These are phyloP conservation scores for Malus orientalis DNA, from an alignment of 306 rosid species.

Conservation along the genomic window DNA sequence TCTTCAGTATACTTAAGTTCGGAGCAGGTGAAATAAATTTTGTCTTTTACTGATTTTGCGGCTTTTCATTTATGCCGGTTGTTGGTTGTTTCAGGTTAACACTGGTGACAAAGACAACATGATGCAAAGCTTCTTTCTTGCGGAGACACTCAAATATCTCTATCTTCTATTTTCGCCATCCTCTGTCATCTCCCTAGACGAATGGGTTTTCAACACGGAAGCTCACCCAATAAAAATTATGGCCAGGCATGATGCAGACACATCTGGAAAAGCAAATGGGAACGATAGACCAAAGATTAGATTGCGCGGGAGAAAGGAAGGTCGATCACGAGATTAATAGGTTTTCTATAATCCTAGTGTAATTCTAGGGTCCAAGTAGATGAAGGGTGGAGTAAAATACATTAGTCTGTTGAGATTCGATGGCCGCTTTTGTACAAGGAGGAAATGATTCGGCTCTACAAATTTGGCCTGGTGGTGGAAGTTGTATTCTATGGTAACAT, in stretches of 20 bases:
- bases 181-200: conserved; percentile 77
- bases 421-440: not conserved
- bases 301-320: conserved; percentile 80
- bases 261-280: conserved; percentile 22
- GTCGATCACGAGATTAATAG: conserved; percentile 38
- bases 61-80: conserved; percentile 1
- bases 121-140: conserved; percentile 99
- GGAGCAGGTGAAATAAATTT: not conserved
- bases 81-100: conserved; percentile 56
- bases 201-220: conserved; percentile 98
- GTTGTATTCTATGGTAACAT: not conserved
- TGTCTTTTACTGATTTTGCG: not conserved
- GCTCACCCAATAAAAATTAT: conserved; percentile 87
- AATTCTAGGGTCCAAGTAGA: conserved; percentile 15
- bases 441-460: conserved; percentile 7
- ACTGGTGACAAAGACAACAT: conserved; percentile 83
- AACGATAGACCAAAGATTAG: conserved; percentile 31
- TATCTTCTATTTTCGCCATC: conserved; percentile 94
- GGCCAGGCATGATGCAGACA: conserved; percentile 32
- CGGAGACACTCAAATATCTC: conserved; percentile 91
- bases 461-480: not conserved
- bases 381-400: conserved; percentile 13
- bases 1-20: not conserved
- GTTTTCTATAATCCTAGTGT: conserved; percentile 15
- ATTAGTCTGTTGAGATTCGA: conserved; percentile 15